Percentiles rank a stretch among this genome's conserved stretches.
phyloP scores from a whole-genome alignment of 306 rosid species.

The Cucurbita argyrosperma region DNA sequence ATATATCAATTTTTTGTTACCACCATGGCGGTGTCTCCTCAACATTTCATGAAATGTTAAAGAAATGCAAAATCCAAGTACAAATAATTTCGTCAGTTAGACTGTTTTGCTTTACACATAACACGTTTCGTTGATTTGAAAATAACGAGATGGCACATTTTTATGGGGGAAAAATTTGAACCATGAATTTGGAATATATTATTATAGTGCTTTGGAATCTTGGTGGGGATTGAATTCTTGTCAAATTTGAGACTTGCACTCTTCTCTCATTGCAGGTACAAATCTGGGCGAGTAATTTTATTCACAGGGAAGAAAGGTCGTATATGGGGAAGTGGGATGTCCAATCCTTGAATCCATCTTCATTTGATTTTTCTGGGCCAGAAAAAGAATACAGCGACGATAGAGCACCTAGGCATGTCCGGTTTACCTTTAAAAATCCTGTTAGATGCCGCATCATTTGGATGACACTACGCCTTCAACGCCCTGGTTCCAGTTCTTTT shows the following conservation, averaged over 20 bases:
- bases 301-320: conserved; percentile 87
- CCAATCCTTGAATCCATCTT: conserved; percentile 51
- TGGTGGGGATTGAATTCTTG: not conserved
- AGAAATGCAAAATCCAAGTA: not conserved
- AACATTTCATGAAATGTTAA: not conserved
- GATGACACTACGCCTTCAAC: conserved; percentile 70
- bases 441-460: conserved; percentile 86
- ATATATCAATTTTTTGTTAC: not conserved
- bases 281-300: conserved; percentile 89
- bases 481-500: conserved; percentile 68
- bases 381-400: conserved; percentile 39
- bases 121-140: not conserved
- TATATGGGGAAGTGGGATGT: conserved; percentile 95
- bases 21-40: not conserved
- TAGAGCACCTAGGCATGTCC: conserved; percentile 63
- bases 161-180: not conserved
- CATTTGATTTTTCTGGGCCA: conserved; percentile 57
- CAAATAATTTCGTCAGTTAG: not conserved
- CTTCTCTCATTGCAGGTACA: conserved; percentile 54
- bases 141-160: not conserved
- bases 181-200: not conserved
- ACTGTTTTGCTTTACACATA: not conserved
- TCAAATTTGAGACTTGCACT: not conserved
- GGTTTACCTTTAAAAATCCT: conserved; percentile 65
- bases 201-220: not conserved